These are phyloP conservation scores for Kwoniella pini DNA, from an alignment of 768 basidiomycete species.

Conservation along the genomic window DNA sequence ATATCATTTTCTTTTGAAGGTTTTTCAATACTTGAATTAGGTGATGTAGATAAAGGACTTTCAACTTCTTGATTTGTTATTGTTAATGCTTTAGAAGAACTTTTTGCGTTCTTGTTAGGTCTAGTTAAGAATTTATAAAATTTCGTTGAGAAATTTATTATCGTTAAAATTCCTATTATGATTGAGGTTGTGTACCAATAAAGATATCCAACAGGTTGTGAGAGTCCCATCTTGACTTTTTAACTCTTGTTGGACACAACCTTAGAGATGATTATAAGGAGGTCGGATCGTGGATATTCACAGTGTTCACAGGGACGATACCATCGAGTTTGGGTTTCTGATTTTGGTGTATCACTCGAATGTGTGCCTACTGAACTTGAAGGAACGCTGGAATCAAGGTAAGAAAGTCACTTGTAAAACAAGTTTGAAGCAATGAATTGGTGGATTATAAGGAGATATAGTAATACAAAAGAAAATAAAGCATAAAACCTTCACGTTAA, in stretches of 20 bases:
- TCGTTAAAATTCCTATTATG: constrained; percentile 35
- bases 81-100: background rate
- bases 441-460: background rate
- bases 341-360: too few species aligned
- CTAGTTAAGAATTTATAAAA: constrained; percentile 15
- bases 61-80: background rate
- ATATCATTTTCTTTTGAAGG: background rate
- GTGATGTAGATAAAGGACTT: background rate
- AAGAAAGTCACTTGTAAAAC: too few species aligned
- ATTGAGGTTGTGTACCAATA: constrained; percentile 46
- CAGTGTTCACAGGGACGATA: too few species aligned
- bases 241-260: background rate
- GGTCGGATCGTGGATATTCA: too few species aligned
- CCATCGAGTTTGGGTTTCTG: too few species aligned
- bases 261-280: too few species aligned
- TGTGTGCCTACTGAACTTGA: too few species aligned
- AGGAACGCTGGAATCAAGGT: too few species aligned
- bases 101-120: background rate
- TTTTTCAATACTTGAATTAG: background rate
- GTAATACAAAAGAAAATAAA: background rate
- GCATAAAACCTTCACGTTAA: constrained; percentile 2
- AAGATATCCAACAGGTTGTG: constrained; percentile 33
- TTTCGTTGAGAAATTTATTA: constrained; percentile 25
- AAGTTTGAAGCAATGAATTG: background rate
- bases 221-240: constrained; percentile 1